Conservation (phyloP, 2,329 filamentous ascomycete species). For the Alternaria triticina region DNA sequence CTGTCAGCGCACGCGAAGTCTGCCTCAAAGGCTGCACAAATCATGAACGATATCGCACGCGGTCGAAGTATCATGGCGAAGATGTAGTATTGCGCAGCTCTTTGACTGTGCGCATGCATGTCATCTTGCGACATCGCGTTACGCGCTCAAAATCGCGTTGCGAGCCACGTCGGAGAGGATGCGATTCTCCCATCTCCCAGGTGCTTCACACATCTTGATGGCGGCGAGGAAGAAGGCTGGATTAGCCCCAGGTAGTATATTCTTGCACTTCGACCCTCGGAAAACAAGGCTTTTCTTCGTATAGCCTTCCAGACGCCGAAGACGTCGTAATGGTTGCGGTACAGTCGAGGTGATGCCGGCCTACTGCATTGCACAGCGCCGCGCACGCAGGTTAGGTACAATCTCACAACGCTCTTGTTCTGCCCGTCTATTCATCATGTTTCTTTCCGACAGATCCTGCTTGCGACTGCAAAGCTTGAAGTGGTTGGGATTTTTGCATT, state of each 20-base stretch:
- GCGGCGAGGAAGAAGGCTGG: background rate
- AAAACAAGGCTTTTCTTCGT: background rate
- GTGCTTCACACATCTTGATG: background rate
- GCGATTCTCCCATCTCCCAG: background rate
- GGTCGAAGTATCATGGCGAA: background rate
- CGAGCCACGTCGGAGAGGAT: background rate
- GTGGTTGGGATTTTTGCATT: background rate
- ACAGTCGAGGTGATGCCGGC: background rate
- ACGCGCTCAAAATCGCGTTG: background rate
- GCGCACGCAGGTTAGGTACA: background rate
- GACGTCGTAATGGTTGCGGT: background rate
- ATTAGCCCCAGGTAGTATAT: background rate
- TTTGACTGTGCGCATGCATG: background rate
- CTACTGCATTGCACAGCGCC: background rate
- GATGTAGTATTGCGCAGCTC: background rate
- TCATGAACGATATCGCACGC: background rate
- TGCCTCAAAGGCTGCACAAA: background rate
- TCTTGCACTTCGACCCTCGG: fast-evolving
- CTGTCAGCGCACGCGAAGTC: background rate
- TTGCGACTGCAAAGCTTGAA: background rate
- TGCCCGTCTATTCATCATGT: background rate
- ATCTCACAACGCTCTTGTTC: background rate
- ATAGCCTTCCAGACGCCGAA: background rate
- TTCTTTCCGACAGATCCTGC: background rate
- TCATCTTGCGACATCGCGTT: background rate